A percentile compares a stretch with the other conserved stretches of the same genome.
These are phyloP conservation scores for Aspergillus carbonarius DNA, from an alignment of 2,329 filamentous ascomycete genomes.

Conservation along the genomic window DNA sequence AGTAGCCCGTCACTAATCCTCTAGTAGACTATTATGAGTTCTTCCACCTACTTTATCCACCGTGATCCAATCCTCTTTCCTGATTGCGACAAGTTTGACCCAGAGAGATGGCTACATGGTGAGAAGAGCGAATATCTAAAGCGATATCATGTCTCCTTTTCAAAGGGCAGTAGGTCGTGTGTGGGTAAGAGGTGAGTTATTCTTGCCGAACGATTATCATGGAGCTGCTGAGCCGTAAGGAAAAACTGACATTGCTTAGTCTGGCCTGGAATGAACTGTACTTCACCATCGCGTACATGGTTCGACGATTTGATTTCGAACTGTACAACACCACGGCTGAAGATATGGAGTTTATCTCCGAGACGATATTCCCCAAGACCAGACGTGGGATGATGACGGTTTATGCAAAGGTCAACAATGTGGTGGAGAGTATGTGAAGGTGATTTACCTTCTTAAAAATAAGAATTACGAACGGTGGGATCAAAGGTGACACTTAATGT, in stretches of 20 bases:
- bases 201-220: background rate
- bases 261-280: conserved; percentile 34
- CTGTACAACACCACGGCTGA: conserved; percentile 26
- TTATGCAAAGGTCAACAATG: too few relatives aligned
- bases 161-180: conserved; percentile 23
- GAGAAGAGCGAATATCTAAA: conserved; percentile 19
- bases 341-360: conserved; percentile 17
- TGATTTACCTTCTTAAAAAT: too few relatives aligned
- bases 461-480: too few relatives aligned
- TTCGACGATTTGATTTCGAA: conserved; percentile 27
- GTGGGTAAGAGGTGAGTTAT: conserved; percentile 24
- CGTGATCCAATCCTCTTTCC: conserved; percentile 25
- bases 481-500: too few relatives aligned
- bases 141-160: conserved; percentile 24
- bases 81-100: conserved; percentile 24
- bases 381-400: too few relatives aligned
- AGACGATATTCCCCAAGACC: too few relatives aligned
- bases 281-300: conserved; percentile 24
- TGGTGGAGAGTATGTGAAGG: too few relatives aligned
- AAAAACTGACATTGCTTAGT: too few relatives aligned
- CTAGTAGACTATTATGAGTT: conserved; percentile 21
- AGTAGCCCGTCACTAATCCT: background rate
- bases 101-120: conserved; percentile 27
- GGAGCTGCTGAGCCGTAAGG: too few relatives aligned
- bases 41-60: conserved; percentile 22